Conservation (phyloP, 2,329 filamentous ascomycete genomes). For the Aspergillus aculeatus region DNA sequence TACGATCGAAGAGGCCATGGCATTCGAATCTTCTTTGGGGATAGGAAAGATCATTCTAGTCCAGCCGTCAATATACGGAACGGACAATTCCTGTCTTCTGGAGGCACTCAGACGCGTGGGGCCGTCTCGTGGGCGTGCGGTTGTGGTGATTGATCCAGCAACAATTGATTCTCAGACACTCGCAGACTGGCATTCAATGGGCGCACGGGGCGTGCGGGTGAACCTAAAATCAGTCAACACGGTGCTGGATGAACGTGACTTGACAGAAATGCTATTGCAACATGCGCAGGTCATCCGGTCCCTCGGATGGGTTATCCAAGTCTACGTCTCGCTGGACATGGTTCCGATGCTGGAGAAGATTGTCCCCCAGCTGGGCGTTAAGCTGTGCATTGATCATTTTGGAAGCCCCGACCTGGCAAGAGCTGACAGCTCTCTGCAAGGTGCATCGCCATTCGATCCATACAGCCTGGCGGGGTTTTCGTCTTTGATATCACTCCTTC, state of each 20-base stretch:
- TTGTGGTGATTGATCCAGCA: constrained; percentile 57
- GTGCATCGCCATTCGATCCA: constrained; percentile 32
- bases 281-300: constrained; percentile 54
- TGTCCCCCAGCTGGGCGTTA: constrained; percentile 51
- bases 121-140: constrained; percentile 51
- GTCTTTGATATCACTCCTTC: constrained; percentile 50
- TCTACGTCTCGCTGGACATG: constrained; percentile 56
- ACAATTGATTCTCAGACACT: constrained; percentile 42
- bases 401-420: constrained; percentile 48
- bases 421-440: constrained; percentile 10
- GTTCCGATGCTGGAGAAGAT: constrained; percentile 51
- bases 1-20: constrained; percentile 51
- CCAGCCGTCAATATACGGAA: constrained; percentile 62
- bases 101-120: constrained; percentile 54
- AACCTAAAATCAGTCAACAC: constrained; percentile 58
- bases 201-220: constrained; percentile 59
- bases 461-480: constrained; percentile 52
- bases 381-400: constrained; percentile 61
- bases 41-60: constrained; percentile 59
- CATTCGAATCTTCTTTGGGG: constrained; percentile 53
- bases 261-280: constrained; percentile 44
- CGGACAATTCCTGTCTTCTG: constrained; percentile 60
- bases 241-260: constrained; percentile 39
- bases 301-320: constrained; percentile 57
- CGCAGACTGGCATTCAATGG: constrained; percentile 55